Percentiles rank a stretch among this genome's conserved stretches.
Conservation (phyloP, 202 grass and related monocot species). For the Eragrostis tef region DNA sequence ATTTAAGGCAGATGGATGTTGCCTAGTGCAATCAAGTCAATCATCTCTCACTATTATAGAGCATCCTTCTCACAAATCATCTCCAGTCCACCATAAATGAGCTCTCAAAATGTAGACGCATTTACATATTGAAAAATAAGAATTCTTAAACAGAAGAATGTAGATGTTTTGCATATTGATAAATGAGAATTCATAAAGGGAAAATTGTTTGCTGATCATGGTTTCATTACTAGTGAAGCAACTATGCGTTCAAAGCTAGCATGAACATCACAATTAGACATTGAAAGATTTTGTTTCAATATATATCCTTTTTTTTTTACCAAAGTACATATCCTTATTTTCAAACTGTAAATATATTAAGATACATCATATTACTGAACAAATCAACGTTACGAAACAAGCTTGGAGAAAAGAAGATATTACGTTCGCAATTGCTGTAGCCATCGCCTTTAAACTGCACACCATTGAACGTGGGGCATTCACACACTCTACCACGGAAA, state of each 20-base stretch:
- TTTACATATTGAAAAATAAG: too few relatives aligned
- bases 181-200: neutral
- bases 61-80: neutral
- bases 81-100: neutral
- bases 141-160: neutral
- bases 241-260: conserved; percentile 26
- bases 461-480: conserved; percentile 80
- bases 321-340: neutral
- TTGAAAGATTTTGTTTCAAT: conserved; percentile 36
- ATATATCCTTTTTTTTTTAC: too few relatives aligned
- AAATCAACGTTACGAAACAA: conserved; percentile 19
- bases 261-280: neutral
- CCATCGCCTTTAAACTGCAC: conserved; percentile 92
- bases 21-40: neutral
- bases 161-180: neutral
- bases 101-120: neutral
- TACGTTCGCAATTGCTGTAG: conserved; percentile 87
- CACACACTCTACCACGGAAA: conserved; percentile 92
- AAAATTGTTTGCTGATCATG: neutral
- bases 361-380: conserved; percentile 24
- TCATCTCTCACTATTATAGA: neutral
- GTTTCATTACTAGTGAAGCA: conserved; percentile 38
- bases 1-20: neutral
- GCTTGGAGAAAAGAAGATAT: conserved; percentile 42
- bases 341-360: conserved; percentile 19